Base-by-base conservation (phyloP, 495 filamentous ascomycete species). In the Elaphomyces granulatus region DNA sequence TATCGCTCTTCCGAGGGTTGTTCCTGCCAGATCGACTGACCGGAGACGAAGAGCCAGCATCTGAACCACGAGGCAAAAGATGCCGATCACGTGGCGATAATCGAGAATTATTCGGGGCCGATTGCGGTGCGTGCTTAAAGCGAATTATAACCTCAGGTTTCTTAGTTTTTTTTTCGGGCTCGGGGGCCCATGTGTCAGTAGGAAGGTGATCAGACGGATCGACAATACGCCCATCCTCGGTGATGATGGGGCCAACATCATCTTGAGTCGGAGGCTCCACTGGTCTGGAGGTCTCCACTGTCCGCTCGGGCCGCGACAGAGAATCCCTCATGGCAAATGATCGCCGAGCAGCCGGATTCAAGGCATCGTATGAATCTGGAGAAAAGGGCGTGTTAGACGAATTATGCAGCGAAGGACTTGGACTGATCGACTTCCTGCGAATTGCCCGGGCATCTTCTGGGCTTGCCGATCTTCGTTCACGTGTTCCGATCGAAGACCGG, bases 161-260 rank as follows among this genome's bases (percentile, higher is more conserved):
- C 36, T 74, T 68, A 28, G 67, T 71, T 56, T 85, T 90, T 17
- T 69, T 67, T 49, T 95, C 88, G 1, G 88, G 88, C 53, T 96
- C 87, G 0, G 90, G 90, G 0, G 90, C 90, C 82, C 87, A 96
- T 3, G 78, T 83, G 28, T 87, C 80, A 34, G 83, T 74, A 0
- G 88, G 90, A 0, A 98, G 74, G 52, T 95, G 85, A 56, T 98
- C 90, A 2, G 82, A 87, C 0, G 85, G 88, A 53, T 96, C 90
- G 42, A 96, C 77, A 41, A 87, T 80, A 20, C 83, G 72, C 10
- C 90, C 92, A 56, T 90, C 78, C 41, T 81, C 77, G 0, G 79
- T 83, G 40, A 85, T 79, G 37, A 95, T 87, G 6, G 67, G 70
- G 2, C 58, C 62, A n/a, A 56, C 50, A 23, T 61, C 58, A 10